Base-by-base conservation (phyloP, 352 stramenopile genomes). In the Pythium myriotylum region DNA sequence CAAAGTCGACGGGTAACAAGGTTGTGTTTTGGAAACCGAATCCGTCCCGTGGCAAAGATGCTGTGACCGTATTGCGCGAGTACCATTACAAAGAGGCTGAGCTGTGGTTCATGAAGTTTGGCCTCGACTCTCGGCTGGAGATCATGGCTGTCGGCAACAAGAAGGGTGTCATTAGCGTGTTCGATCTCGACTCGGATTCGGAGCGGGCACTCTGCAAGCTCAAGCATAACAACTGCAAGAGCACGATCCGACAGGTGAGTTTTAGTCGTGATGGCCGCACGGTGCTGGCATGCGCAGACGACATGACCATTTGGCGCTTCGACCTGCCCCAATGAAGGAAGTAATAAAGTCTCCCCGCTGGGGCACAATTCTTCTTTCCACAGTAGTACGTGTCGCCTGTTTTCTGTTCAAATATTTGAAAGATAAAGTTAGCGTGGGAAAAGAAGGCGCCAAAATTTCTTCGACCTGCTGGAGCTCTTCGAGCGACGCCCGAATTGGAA, bases 11-110 rank as follows among this genome's bases (percentile, higher is more conserved):
- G 23, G 82, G 81, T 56, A 94, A 97, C 72, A 88, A 84, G 42
- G 81, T 98, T 22, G 77, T 97, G 13, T 84, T 98, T 26, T 98
- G 95, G 95, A 94, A 93, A 47, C 94, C 94, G 14, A 87, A 94
- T 61, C 80, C 82, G 32, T 91, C 81, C 46, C 81, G 79, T 59
- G 83, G 85, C 60, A 89, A 91, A 56, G 81, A 91, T 39, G 80
- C 81, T 3, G 81, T 94, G 14, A 94, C 81, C 7, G 81, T 96
- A 33, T 69, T 95, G 46, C 77, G 74, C 27, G 81, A 96, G 70
- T 94, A 91, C 65, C 73, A 87, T 45, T 86, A 91, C 70, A 89
- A 90, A 65, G 79, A 95, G 58, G 80, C 80, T 1, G 73, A 94
- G 39, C 55, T 96, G 54, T 96, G 88, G 88, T 96, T 92, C 63